phyloP scores from a whole-genome alignment of 495 filamentous ascomycete genomes.

The Astrothelium subdiscretum region DNA sequence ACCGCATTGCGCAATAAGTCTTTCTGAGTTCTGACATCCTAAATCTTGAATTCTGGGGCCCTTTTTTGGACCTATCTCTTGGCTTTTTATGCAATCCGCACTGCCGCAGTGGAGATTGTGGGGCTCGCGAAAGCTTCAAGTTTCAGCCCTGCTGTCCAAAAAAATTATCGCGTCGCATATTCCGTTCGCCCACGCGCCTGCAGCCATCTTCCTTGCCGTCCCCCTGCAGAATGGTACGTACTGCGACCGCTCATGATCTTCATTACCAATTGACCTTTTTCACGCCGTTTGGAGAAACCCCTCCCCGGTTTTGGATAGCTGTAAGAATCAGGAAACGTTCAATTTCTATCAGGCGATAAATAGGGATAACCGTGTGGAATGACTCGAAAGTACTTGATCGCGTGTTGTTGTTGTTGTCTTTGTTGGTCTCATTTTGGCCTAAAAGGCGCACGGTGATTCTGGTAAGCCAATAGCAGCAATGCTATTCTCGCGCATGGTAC shows the following conservation, averaged over 20 bases:
- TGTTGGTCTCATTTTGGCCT: neutral
- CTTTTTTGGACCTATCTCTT: too few relatives aligned
- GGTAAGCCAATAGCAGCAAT: neutral
- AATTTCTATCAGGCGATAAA: too few relatives aligned
- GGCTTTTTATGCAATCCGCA: too few relatives aligned
- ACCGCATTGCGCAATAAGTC: neutral
- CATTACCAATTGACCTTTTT: neutral
- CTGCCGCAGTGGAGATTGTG: neutral
- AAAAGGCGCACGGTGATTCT: neutral
- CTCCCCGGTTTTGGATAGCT: neutral
- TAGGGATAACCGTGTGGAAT: neutral
- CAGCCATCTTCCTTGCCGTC: neutral
- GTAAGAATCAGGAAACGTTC: too few relatives aligned
- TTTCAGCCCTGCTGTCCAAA: conserved; percentile 2
- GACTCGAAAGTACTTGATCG: neutral
- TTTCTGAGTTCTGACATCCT: too few relatives aligned
- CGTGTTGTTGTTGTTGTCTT: neutral
- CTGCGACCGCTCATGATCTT: neutral
- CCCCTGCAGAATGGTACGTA: neutral
- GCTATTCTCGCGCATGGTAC: neutral
- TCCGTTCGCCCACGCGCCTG: neutral
- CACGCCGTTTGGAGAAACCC: neutral
- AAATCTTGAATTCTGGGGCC: neutral
- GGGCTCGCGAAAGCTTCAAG: neutral
- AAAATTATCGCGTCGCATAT: conserved; percentile 1